Evolutionary conservation across 2,329 filamentous ascomycete genomes (phyloP), one percentile per base, ranked within the genome.

Genomic region (Torrubiella hemipterigena): DNA sequence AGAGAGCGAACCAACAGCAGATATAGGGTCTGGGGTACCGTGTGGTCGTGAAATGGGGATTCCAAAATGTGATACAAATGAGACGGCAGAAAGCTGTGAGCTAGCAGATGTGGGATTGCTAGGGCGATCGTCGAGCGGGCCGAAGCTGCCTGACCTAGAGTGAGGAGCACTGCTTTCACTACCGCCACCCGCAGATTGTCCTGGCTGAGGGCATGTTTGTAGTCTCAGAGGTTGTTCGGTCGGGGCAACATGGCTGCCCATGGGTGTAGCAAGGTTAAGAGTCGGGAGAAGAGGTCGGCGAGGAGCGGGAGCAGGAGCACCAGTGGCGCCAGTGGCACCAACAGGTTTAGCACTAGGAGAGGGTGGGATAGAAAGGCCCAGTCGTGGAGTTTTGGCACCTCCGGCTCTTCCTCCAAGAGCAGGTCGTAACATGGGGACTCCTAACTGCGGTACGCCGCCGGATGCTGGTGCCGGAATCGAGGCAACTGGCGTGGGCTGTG

Each of bases 281-380:
- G 79, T 78, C n/a, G 86, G 86, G 17, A 82, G 73, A 16, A 75
- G 62, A 16, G 83, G 55, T 33, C 56, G 50, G n/a, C n/a, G n/a
- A n/a, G n/a, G n/a, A n/a, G n/a, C n/a, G n/a, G n/a, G n/a, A n/a
- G n/a, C n/a, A 17, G 53, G 45, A 5, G 46, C 49, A 45, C 46
- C 51, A 44, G 49, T 48, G 40, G 38, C 54, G 13, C 32, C 38
- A 6, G 39, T 32, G 10, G 43, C 56, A 58, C 70, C 72, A 31
- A 91, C 74, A 3, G 87, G 77, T 54, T 87, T 84, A 39, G 68
- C 79, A 58, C 76, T 89, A 29, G 85, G 83, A 21, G 85, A 93
- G 1, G 82, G 77, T 22, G 89, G 89, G 36, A 96, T 96, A 27
- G 87, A 83, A 34, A 96, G 73, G 27, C 86, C 89, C 36, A 96